Conservation (phyloP, 768 basidiomycete species). For the Lepiota venenata region DNA sequence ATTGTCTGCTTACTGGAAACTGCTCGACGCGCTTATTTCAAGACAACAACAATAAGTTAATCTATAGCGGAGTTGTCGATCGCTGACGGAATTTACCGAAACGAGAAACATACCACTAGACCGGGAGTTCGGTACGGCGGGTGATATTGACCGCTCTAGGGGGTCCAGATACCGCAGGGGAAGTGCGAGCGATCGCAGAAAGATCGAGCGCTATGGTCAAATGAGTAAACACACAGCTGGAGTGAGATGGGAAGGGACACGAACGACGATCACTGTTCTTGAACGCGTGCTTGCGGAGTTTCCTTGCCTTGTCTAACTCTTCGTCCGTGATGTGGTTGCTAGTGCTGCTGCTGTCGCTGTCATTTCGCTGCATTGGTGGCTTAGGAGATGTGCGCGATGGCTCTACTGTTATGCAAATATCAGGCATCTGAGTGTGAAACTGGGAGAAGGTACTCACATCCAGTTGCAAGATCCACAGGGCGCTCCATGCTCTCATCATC, state of each 20-base stretch:
- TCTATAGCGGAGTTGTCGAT: not conserved
- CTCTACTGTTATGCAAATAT: not conserved
- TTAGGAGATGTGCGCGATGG: not conserved
- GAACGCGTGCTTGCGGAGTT: conserved; percentile 72
- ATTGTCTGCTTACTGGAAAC: not conserved
- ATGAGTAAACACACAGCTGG: not conserved
- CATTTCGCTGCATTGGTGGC: conserved; percentile 21
- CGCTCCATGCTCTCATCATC: conserved; percentile 54
- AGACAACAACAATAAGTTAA: too few relatives aligned
- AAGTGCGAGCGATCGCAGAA: conserved; percentile 79
- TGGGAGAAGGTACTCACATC: not conserved
- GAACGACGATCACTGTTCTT: conserved; percentile 67
- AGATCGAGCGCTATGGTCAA: conserved; percentile 50
- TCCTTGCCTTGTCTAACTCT: conserved; percentile 57
- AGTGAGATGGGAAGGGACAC: conserved; percentile 10
- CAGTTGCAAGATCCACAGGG: conserved; percentile 26
- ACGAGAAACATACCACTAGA: not conserved
- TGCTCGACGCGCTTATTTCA: too few relatives aligned
- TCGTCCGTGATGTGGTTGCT: conserved; percentile 44
- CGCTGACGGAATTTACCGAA: not conserved
- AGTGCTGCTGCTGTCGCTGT: conserved; percentile 31
- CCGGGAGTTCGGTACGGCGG: not conserved
- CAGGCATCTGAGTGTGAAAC: not conserved
- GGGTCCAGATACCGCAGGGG: conserved; percentile 60
- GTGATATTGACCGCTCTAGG: conserved; percentile 13